Evolutionary conservation across 352 stramenopile species (phyloP).

Genomic region (Phytophthora citrophthora): DNA sequence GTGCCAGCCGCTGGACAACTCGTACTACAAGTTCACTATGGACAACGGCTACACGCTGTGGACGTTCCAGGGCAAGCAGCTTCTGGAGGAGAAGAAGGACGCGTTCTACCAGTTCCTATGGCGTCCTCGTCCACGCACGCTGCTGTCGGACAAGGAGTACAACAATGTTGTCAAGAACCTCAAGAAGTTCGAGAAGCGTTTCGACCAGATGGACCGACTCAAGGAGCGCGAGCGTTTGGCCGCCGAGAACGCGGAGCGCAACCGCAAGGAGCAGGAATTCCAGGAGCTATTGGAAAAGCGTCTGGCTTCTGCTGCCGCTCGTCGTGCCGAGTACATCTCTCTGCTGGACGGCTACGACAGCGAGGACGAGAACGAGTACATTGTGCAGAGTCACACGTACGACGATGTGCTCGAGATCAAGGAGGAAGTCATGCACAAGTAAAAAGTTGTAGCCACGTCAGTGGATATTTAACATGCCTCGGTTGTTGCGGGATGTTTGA

Average conservation of each 20-base stretch:
- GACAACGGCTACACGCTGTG: slow-evolving; percentile 99
- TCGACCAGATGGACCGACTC: slow-evolving; percentile 87
- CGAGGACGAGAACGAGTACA: slow-evolving; percentile 86
- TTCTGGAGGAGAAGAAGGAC: slow-evolving; percentile 96
- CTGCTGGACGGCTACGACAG: slow-evolving; percentile 82
- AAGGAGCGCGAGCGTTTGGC: slow-evolving; percentile 82
- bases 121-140: slow-evolving; percentile 92
- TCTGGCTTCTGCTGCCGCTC: slow-evolving; percentile 24
- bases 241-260: slow-evolving; percentile 71
- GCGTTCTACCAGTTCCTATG: slow-evolving; percentile 96
- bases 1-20: slow-evolving; percentile 95
- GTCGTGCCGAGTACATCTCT: slow-evolving; percentile 70
- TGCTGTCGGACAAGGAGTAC: slow-evolving; percentile 94
- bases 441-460: slow-evolving; percentile 15
- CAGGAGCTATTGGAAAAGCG: slow-evolving; percentile 68
- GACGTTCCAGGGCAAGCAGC: slow-evolving; percentile 97
- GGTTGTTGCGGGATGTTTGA: slow-evolving; percentile 13
- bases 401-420: slow-evolving; percentile 74
- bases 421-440: slow-evolving; percentile 82
- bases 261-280: slow-evolving; percentile 74
- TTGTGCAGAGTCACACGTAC: slow-evolving; percentile 76
- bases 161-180: slow-evolving; percentile 97
- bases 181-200: slow-evolving; percentile 96
- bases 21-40: slow-evolving; percentile 98
- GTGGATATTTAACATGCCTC: slow-evolving; percentile 39